Evolutionary conservation across 768 basidiomycete species (phyloP), one percentile per base, ranked within the genome.

Genomic region (Calocybe cyanea): DNA sequence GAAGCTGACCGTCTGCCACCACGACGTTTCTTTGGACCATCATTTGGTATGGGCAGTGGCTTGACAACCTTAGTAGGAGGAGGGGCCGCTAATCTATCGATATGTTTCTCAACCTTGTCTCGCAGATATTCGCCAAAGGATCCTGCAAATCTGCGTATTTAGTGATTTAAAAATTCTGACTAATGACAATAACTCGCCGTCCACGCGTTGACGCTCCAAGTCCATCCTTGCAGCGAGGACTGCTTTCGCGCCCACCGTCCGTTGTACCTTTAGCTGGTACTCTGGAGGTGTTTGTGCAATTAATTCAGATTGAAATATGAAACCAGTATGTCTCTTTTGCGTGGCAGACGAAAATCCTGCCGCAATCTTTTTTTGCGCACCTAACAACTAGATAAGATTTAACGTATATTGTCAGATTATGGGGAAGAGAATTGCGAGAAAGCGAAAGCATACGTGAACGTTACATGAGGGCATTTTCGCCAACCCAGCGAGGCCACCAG

Each of bases 391-490:
- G 1, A 45, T 35, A 24, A 32, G 43, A 5, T n/a, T n/a, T n/a
- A 24, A 38, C 17, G 18, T 13, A 28, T 46, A 38, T 25, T 7
- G 21, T 4, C 11, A 14, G 31, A 44, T 30, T 47, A 30, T 7
- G 11, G 38, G 33, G 4, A 32, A 5, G 44, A n/a, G 19, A 37
- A 6, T 35, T 7, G 7, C 20, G 44, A 35, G 23, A 36, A 34
- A 17, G 24, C n/a, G n/a, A n/a, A n/a, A n/a, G 70, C 90, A 41
- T 58, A 95, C 92, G 69, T 92, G 87, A 49, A 95, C 89, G 65
- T 98, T 98, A 64, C 92, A 93, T 6, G 89, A 73, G 10, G 96
- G 96, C 81, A 96, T 93, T 64, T 94, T 93, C 35, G 88, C 87
- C 28, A 98, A 77, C 0, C 88, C 91, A 34, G 76, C 78, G 19